Conservation (phyloP, 345 rosid species). For the Camelina laxa region DNA sequence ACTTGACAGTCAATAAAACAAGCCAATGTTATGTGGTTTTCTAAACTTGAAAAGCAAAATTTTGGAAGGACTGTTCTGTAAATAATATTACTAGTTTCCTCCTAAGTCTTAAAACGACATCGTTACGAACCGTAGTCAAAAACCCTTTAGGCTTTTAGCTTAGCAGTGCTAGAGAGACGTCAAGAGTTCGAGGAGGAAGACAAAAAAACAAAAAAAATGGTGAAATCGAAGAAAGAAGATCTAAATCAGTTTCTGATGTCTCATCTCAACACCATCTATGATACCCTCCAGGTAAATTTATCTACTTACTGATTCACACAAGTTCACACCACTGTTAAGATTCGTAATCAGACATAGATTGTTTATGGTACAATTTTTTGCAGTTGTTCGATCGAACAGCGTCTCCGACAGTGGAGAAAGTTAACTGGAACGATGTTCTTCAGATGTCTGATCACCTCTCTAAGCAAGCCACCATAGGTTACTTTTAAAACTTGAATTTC, state of each 20-base stretch:
- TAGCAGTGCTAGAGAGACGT: neutral
- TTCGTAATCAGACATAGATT: neutral
- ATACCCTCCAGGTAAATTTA: slow-evolving; percentile 57
- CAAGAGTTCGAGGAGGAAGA: neutral
- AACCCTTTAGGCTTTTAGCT: slow-evolving; percentile 24
- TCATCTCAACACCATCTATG: slow-evolving; percentile 2
- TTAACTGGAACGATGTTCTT: slow-evolving; percentile 71
- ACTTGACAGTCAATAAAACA: no score
- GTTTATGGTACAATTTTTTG: neutral
- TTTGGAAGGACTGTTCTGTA: neutral
- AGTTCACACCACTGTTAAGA: neutral
- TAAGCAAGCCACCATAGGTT: slow-evolving; percentile 90
- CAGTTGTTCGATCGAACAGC: slow-evolving; percentile 65
- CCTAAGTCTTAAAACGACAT: neutral
- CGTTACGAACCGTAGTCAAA: neutral
- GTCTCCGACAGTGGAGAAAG: slow-evolving; percentile 54
- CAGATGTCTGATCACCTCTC: slow-evolving; percentile 82
- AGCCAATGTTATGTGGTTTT: no score
- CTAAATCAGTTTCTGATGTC: neutral
- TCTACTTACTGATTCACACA: neutral
- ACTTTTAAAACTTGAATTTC: slow-evolving; percentile 3
- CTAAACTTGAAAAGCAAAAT: neutral
- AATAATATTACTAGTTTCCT: neutral
- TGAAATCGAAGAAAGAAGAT: slow-evolving; percentile 4
- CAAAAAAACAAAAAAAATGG: slow-evolving; percentile 14